Evolutionary conservation across 2,329 filamentous ascomycete genomes (phyloP).

Genomic region (Apiospora pterosperma): DNA sequence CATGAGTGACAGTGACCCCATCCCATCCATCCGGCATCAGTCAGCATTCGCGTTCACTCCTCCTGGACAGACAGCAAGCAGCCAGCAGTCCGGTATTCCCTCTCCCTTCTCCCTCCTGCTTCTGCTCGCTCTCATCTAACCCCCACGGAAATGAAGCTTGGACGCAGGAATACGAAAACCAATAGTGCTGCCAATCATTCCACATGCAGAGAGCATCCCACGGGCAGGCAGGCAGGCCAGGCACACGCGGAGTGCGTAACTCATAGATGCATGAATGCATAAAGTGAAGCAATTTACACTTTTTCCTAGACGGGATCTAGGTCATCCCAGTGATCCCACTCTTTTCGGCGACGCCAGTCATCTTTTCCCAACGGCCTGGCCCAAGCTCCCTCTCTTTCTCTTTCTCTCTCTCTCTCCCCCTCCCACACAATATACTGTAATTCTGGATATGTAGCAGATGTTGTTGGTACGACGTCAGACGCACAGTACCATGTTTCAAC

Average conservation of each 20-base stretch:
- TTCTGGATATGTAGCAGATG: neutral
- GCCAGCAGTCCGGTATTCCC: neutral
- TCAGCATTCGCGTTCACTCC: neutral
- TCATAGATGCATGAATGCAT: neutral
- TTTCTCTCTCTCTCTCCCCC: neutral
- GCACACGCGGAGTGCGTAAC: neutral
- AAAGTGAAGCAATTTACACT: constrained; percentile 5
- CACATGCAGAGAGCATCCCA: neutral
- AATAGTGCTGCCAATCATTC: neutral
- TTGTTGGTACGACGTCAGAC: neutral
- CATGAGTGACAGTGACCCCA: neutral
- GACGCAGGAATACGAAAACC: neutral
- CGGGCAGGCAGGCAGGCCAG: neutral
- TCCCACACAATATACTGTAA: neutral
- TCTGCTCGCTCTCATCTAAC: neutral
- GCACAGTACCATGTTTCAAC: neutral
- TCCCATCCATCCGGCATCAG: neutral
- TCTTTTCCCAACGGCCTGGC: neutral
- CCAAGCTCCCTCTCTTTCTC: neutral
- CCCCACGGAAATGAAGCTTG: neutral
- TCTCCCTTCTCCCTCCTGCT: neutral
- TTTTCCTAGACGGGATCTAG: neutral
- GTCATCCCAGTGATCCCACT: neutral
- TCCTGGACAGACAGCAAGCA: neutral
- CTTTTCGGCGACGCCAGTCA: constrained; percentile 1